These are phyloP conservation scores for Penstemon newberryi DNA, from an alignment of 257 asterid genomes.

Conservation along the genomic window DNA sequence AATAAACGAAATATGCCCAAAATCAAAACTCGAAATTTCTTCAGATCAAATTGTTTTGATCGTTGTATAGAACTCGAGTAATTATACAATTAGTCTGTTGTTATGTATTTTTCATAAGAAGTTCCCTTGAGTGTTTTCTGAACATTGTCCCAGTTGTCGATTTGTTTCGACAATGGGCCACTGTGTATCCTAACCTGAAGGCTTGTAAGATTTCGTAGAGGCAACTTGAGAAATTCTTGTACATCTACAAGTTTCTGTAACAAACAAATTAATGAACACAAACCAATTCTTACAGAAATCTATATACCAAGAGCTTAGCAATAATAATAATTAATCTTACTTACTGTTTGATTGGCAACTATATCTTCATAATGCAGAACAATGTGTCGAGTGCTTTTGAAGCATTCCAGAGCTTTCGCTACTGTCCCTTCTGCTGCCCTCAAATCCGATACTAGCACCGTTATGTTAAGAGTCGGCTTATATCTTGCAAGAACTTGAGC, in stretches of 20 bases:
- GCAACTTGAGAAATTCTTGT: constrained; percentile 70
- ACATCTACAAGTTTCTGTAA: constrained; percentile 70
- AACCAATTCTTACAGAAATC: background rate
- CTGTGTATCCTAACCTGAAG: constrained; percentile 76
- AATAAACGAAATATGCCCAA: too few species aligned
- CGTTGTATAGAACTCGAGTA: too few species aligned
- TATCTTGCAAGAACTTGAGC: constrained; percentile 73
- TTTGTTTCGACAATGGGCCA: constrained; percentile 52
- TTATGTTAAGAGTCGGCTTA: constrained; percentile 60
- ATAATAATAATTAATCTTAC: background rate
- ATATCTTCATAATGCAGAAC: constrained; percentile 77
- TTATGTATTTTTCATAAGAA: constrained; percentile 43
- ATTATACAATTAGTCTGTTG: constrained; percentile 26
- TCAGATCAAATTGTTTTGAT: too few species aligned
- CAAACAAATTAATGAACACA: background rate
- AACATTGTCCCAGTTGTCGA: constrained; percentile 59
- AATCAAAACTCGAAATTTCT: too few species aligned
- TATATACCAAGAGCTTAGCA: too few species aligned
- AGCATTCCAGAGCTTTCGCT: constrained; percentile 55
- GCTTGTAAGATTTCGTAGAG: constrained; percentile 59
- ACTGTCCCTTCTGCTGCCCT: constrained; percentile 38
- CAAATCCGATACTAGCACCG: constrained; percentile 46
- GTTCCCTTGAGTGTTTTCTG: constrained; percentile 56
- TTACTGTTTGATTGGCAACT: constrained; percentile 55
- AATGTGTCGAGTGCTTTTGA: constrained; percentile 64